Percentiles rank a stretch among this genome's conserved stretches.
Evolutionary conservation across 768 basidiomycete species (phyloP).

Genomic region (Omphalotus guepiniiformis): DNA sequence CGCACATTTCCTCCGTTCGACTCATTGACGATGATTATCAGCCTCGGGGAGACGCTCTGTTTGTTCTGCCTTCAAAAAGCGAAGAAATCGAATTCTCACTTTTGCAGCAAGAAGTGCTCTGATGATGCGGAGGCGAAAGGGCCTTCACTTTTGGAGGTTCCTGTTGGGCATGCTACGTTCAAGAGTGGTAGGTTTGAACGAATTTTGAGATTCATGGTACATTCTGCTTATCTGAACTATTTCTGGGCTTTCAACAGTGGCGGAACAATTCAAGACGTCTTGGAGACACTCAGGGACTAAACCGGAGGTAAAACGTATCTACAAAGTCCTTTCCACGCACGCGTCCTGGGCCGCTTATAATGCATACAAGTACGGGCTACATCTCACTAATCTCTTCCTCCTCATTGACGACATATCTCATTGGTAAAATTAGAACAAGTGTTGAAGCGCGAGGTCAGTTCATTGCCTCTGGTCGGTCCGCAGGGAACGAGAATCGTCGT

Average conservation of each 20-base stretch:
- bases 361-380: conserved; percentile 54
- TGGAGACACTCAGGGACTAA: conserved; percentile 61
- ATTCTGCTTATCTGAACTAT: no score
- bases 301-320: conserved; percentile 55
- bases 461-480: conserved; percentile 43
- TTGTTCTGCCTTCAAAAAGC: conserved; percentile 55
- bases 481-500: conserved; percentile 69
- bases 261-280: conserved; percentile 63
- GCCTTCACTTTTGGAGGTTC: conserved; percentile 57
- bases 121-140: conserved; percentile 52
- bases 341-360: conserved; percentile 52
- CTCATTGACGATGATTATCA: conserved; percentile 14
- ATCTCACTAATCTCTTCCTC: no score
- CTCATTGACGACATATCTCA: no score
- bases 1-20: no score
- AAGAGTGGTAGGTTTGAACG: conserved; percentile 59
- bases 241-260: conserved; percentile 32
- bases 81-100: conserved; percentile 55
- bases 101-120: conserved; percentile 54
- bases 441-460: conserved; percentile 64
- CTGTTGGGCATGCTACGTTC: conserved; percentile 56
- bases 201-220: no score
- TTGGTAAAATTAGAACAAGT: no score
- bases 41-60: conserved; percentile 48
- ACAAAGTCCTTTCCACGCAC: conserved; percentile 56